Evolutionary conservation across 352 stramenopile genomes (phyloP).

Genomic region (Phytophthora sp.): DNA sequence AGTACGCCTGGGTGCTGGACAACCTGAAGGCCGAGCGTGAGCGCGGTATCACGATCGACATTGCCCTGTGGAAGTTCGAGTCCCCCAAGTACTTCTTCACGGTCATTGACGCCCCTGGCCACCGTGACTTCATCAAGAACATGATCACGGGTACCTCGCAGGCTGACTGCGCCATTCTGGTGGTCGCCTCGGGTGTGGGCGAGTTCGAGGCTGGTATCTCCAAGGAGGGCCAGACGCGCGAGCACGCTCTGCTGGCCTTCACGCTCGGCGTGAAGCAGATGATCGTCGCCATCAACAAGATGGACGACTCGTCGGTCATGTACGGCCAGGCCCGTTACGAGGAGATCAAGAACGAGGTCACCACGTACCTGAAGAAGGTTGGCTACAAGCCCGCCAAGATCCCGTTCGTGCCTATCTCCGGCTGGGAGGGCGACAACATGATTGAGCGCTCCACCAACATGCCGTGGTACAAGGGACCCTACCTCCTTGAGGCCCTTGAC

Average conservation of each 20-base stretch:
- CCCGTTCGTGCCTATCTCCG: slow-evolving; percentile 96
- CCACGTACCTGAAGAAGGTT: slow-evolving; percentile 94
- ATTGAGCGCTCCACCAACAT: slow-evolving; percentile 95
- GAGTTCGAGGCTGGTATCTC: slow-evolving; percentile 97
- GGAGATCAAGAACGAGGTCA: slow-evolving; percentile 94
- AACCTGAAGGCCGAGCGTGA: slow-evolving; percentile 98
- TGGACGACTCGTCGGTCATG: slow-evolving; percentile 95
- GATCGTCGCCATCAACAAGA: slow-evolving; percentile 99
- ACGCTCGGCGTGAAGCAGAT: slow-evolving; percentile 98
- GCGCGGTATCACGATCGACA: slow-evolving; percentile 98
- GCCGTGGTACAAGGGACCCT: slow-evolving; percentile 96
- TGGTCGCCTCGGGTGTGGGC: slow-evolving; percentile 92
- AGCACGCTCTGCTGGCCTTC: slow-evolving; percentile 97
- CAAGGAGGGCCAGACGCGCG: slow-evolving; percentile 95
- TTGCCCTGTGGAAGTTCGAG: slow-evolving; percentile 98
- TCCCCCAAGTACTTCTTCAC: slow-evolving; percentile 97
- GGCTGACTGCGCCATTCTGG: slow-evolving; percentile 97
- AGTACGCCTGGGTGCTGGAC: slow-evolving; percentile 99
- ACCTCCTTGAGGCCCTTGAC: slow-evolving; percentile 94
- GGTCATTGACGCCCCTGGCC: slow-evolving; percentile 97
- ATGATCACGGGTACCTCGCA: slow-evolving; percentile 99
- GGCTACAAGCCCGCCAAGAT: slow-evolving; percentile 97
- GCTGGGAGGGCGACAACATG: slow-evolving; percentile 98
- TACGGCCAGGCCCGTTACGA: slow-evolving; percentile 95
- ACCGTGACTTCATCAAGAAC: slow-evolving; percentile 99